Evolutionary conservation across 257 asterid genomes (phyloP), one percentile per base, ranked within the genome.

Genomic region (Dorcoceras hygrometricum): DNA sequence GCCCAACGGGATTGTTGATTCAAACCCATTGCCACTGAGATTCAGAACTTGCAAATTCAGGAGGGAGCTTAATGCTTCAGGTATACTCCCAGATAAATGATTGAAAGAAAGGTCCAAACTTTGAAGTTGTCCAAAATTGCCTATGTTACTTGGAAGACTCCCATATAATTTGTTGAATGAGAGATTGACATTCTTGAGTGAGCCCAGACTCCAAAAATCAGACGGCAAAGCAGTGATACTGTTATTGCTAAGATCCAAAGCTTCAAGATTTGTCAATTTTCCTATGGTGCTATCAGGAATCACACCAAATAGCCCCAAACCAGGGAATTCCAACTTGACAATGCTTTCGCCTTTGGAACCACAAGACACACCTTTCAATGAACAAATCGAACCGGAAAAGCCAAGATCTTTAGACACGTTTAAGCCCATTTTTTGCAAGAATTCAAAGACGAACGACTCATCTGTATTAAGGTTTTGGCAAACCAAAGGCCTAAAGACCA

Each of bases 191-290:
- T 60, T 63, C 68, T 70, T 78, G 62, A 93, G 83, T 9, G 81
- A 79, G 39, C 96, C 94, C 80, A 93, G 82, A 79, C 96, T 88
- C 96, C 96, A 93, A 53, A 93, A 84, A 86, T 93, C 99, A 78
- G 95, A 84, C 58, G 99, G 86, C 68, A 90, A 59, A 69, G 59
- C 77, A 66, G 89, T 83, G 76, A 93, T 84, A 29, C 67, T 85
- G 77, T 93, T 93, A 68, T 75, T 73, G 78, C 99, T 93, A 62
- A 93, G 94, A 84, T 93, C 99, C 85, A 93, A 82, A 69, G 67
- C 14, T 60, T 86, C 75, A 48, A 93, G 87, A 73, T 76, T 86
- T 51, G 59, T 55, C 79, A 93, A 81, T 69, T 93, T 93, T 51
- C 96, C 97, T 66, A 93, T 78, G 59, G 99, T 88, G 79, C 75